Conservation (phyloP, 306 rosid genomes). For the Glycyrrhiza uralensis region DNA sequence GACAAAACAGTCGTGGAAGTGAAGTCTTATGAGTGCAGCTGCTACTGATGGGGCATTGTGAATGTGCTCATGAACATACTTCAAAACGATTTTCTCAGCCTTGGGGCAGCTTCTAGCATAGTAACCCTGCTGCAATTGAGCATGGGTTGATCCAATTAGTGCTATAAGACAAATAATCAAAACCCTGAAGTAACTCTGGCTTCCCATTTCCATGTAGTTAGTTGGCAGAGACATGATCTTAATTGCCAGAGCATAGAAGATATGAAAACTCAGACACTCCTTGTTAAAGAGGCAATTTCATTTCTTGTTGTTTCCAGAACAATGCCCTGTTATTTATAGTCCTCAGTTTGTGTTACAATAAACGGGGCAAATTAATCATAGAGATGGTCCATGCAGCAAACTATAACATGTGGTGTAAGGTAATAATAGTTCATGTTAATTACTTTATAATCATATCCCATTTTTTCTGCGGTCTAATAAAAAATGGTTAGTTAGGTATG, state of each 20-base stretch:
- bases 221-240: neutral
- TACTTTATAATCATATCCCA: neutral
- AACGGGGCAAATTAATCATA: constrained; percentile 11
- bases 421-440: neutral
- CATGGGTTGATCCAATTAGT: constrained; percentile 42
- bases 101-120: constrained; percentile 64
- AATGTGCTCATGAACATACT: constrained; percentile 55
- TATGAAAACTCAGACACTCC: neutral
- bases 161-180: constrained; percentile 41
- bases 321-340: constrained; percentile 28
- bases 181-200: constrained; percentile 18
- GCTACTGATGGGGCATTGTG: constrained; percentile 70
- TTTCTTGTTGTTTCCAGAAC: neutral
- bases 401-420: constrained; percentile 31
- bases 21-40: constrained; percentile 71
- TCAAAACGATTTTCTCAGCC: constrained; percentile 58
- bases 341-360: constrained; percentile 18
- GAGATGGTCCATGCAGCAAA: constrained; percentile 34
- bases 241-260: neutral
- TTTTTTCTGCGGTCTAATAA: neutral
- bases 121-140: constrained; percentile 52
- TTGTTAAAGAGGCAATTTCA: constrained; percentile 16
- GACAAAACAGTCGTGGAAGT: constrained; percentile 90
- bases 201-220: constrained; percentile 35
- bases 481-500: constrained; percentile 30